A percentile compares a stretch with the other conserved stretches of the same genome.
These are phyloP conservation scores for Sophora flavescens DNA, from an alignment of 306 rosid species.

Conservation along the genomic window DNA sequence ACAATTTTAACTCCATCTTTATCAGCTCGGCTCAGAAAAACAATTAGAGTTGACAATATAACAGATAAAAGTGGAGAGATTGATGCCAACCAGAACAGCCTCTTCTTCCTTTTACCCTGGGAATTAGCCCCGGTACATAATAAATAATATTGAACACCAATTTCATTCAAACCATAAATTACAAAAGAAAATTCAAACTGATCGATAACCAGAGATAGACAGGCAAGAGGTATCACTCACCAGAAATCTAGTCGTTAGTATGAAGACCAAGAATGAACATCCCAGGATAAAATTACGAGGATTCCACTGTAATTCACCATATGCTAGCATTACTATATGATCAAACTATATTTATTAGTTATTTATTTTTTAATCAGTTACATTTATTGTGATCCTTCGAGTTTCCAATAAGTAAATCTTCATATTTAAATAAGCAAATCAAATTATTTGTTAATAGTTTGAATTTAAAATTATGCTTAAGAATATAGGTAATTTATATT, in stretches of 20 bases:
- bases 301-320: conserved; percentile 67
- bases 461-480: not conserved
- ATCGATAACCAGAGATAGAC: not conserved
- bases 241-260: conserved; percentile 66
- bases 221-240: conserved; percentile 51
- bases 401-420: not conserved
- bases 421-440: not conserved
- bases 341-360: not conserved
- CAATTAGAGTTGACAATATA: conserved; percentile 68
- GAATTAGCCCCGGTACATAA: not conserved
- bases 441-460: not conserved
- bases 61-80: conserved; percentile 77
- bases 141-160: not conserved
- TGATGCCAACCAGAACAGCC: conserved; percentile 84
- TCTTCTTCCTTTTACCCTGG: conserved; percentile 73
- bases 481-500: not conserved
- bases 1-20: conserved; percentile 76
- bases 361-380: too few species aligned
- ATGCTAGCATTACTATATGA: conserved; percentile 3
- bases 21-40: conserved; percentile 71
- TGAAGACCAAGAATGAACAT: conserved; percentile 71
- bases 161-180: conserved; percentile 14
- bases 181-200: not conserved
- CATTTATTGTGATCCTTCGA: too few species aligned
- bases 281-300: conserved; percentile 75